These are phyloP conservation scores for Eucalyptus guilfoylei DNA, from an alignment of 345 rosid genomes.

Conservation along the genomic window DNA sequence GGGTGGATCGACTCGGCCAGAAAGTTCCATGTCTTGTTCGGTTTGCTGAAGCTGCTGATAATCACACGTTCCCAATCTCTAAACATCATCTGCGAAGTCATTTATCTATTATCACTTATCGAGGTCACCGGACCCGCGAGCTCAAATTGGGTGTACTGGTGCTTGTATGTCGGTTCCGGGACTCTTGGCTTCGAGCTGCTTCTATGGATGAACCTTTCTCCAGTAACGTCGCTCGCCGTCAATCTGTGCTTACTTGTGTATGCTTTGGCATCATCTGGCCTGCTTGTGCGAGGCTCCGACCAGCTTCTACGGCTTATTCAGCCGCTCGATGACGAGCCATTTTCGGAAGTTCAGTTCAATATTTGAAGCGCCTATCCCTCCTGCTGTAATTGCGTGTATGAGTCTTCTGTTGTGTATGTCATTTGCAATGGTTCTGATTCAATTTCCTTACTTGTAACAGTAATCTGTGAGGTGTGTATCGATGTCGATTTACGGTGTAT, in stretches of 20 bases:
- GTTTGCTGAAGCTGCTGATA: not conserved
- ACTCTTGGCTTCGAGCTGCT: not conserved
- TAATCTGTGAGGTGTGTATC: too few species aligned
- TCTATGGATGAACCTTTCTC: not conserved
- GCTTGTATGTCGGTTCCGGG: not conserved
- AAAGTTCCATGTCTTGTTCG: not conserved
- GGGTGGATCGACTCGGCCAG: not conserved
- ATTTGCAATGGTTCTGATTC: not conserved
- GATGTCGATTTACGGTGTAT: too few species aligned
- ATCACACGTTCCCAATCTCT: not conserved
- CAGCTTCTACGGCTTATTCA: not conserved
- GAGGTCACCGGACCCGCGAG: not conserved
- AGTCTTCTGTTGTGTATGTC: not conserved
- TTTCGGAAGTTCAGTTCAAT: not conserved
- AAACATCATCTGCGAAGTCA: not conserved
- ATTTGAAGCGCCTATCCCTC: not conserved
- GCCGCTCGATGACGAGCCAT: not conserved
- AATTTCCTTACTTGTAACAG: not conserved
- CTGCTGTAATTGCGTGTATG: not conserved
- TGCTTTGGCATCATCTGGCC: not conserved
- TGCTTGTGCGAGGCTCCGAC: not conserved
- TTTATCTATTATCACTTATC: not conserved
- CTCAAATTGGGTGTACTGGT: not conserved
- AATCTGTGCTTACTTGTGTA: not conserved
- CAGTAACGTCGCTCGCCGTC: not conserved